Evolutionary conservation across 2,329 filamentous ascomycete species (phyloP).

Genomic region (Penicillium griseofulvum): DNA sequence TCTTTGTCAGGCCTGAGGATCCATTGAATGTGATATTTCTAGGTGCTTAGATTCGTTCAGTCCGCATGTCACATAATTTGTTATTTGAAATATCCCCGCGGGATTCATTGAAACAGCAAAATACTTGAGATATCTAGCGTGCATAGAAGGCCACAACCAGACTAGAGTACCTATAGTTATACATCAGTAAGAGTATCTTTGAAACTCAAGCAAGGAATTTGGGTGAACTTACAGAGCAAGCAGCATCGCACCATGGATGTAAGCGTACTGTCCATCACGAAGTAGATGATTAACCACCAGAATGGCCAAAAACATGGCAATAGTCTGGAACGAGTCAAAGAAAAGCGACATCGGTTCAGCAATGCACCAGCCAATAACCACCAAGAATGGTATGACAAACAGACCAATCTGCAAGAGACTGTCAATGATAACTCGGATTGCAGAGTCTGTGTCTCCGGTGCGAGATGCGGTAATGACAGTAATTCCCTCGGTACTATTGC

Average conservation of each 20-base stretch:
- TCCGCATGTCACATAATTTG: background rate
- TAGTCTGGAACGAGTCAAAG: conserved; percentile 71
- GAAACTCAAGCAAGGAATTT: fast-evolving
- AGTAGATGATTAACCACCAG: conserved; percentile 66
- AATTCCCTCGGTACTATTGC: conserved; percentile 71
- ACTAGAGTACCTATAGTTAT: conserved; percentile 8
- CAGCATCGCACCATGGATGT: conserved; percentile 71
- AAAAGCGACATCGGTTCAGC: conserved; percentile 67
- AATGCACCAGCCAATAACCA: conserved; percentile 70
- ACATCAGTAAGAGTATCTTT: background rate
- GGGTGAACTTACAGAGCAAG: conserved; percentile 40
- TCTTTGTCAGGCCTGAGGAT: conserved; percentile 14
- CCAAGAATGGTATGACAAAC: conserved; percentile 69
- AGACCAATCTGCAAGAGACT: conserved; percentile 73
- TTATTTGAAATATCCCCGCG: background rate
- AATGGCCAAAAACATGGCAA: conserved; percentile 67
- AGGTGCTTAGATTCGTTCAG: background rate
- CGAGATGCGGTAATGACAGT: conserved; percentile 69
- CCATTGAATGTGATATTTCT: conserved; percentile 2
- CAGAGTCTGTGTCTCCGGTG: conserved; percentile 58
- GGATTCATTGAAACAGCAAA: background rate
- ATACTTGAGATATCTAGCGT: background rate
- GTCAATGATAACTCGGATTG: conserved; percentile 72
- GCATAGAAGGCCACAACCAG: conserved; percentile 12
- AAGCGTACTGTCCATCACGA: conserved; percentile 72